These are phyloP conservation scores for Pseudogymnoascus sp. DNA, from an alignment of 2,329 filamentous ascomycete species.

Conservation along the genomic window DNA sequence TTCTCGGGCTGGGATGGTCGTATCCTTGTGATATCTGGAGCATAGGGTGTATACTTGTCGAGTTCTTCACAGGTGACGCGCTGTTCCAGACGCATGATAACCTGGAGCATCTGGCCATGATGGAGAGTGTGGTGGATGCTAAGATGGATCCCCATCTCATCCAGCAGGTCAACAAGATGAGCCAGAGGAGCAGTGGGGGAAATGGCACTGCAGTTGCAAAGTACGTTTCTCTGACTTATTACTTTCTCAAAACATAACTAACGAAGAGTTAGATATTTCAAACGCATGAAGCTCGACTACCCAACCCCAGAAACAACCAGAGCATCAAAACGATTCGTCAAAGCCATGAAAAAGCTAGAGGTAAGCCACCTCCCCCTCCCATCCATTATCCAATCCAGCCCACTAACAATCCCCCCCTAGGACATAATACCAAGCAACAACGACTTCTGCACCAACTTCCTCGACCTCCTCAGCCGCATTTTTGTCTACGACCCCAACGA, in stretches of 20 bases:
- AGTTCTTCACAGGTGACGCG: constrained; percentile 64
- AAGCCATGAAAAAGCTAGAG: constrained; percentile 61
- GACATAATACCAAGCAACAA: constrained; percentile 56
- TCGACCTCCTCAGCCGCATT: constrained; percentile 57
- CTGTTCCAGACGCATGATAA: constrained; percentile 68
- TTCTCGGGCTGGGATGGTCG: constrained; percentile 62
- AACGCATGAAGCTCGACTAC: constrained; percentile 56
- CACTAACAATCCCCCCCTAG: constrained; percentile 33
- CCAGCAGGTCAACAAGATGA: constrained; percentile 47
- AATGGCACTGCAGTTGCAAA: constrained; percentile 52
- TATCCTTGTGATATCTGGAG: constrained; percentile 68
- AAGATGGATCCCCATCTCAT: constrained; percentile 53
- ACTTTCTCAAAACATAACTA: not conserved
- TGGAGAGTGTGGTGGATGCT: constrained; percentile 57
- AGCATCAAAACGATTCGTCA: constrained; percentile 58
- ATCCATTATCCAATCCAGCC: constrained; percentile 12
- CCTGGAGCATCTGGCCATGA: constrained; percentile 66
- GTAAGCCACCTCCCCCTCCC: constrained; percentile 35
- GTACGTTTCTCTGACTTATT: constrained; percentile 35
- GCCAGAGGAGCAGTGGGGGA: constrained; percentile 41
- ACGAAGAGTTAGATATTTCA: constrained; percentile 41
- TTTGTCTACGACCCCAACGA: constrained; percentile 60
- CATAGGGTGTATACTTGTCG: constrained; percentile 63
- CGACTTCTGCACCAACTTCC: constrained; percentile 52
- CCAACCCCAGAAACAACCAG: constrained; percentile 55